Conservation (phyloP, 2,329 filamentous ascomycete genomes). For the Penicillium brevicompactum region DNA sequence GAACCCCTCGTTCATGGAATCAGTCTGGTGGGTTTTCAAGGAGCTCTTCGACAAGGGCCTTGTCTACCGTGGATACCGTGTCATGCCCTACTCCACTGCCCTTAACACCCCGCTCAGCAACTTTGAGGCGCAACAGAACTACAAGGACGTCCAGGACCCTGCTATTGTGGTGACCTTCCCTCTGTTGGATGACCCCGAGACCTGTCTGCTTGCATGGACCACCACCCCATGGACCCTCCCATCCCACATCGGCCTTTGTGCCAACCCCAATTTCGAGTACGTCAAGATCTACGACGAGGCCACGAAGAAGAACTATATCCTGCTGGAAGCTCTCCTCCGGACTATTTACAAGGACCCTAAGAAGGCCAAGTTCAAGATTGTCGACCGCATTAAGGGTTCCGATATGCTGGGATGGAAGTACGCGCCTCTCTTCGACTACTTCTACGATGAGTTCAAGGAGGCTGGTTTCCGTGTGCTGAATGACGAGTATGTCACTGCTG, state of each 20-base stretch:
- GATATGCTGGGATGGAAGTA: constrained; percentile 90
- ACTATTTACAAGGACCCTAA: constrained; percentile 94
- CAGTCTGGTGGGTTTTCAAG: constrained; percentile 96
- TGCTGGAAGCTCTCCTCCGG: constrained; percentile 77
- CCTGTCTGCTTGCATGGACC: constrained; percentile 81
- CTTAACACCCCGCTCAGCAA: constrained; percentile 88
- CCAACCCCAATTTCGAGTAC: constrained; percentile 82
- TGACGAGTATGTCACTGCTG: constrained; percentile 82
- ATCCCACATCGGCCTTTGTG: constrained; percentile 75
- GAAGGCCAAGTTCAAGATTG: constrained; percentile 86
- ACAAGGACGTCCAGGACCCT: constrained; percentile 89
- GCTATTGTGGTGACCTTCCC: constrained; percentile 88
- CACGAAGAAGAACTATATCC: constrained; percentile 79
- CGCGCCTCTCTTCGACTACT: constrained; percentile 85
- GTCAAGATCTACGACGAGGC: constrained; percentile 82
- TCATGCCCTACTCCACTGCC: constrained; percentile 94
- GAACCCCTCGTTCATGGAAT: constrained; percentile 95
- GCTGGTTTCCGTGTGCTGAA: constrained; percentile 79
- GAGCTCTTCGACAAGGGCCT: constrained; percentile 85
- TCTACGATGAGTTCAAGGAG: constrained; percentile 85
- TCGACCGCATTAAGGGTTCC: constrained; percentile 77
- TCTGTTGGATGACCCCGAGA: constrained; percentile 73
- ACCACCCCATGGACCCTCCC: constrained; percentile 87
- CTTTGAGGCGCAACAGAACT: constrained; percentile 93
- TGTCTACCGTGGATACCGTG: constrained; percentile 86